Percentiles rank a stretch among this genome's conserved stretches.
phyloP scores from a whole-genome alignment of 192 early-diverging fungal genomes.

The Coemansia sp. region DNA sequence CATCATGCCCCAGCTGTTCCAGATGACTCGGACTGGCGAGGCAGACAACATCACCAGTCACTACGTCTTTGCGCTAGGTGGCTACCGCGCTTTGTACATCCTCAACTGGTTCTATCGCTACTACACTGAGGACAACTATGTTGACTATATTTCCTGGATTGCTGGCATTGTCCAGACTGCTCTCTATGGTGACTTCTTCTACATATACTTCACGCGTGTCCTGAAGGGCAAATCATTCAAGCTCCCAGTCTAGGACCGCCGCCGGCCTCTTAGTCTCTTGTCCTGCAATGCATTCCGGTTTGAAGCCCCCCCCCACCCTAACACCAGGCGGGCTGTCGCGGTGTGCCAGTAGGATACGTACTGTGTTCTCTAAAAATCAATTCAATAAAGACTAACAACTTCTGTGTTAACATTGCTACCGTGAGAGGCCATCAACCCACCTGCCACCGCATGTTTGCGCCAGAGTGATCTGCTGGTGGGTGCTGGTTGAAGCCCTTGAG shows the following conservation, averaged over 20 bases:
- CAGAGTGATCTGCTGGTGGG: neutral
- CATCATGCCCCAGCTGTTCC: slow-evolving; percentile 97
- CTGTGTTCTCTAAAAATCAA: neutral
- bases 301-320: neutral
- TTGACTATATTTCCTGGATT: slow-evolving; percentile 85
- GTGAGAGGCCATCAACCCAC: neutral
- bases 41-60: slow-evolving; percentile 99
- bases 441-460: slow-evolving; percentile 1
- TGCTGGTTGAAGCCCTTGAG: neutral
- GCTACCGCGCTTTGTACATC: slow-evolving; percentile 84
- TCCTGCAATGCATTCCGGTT: neutral
- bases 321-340: neutral
- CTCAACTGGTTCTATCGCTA: slow-evolving; percentile 97
- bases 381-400: neutral
- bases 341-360: neutral
- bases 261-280: neutral
- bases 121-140: slow-evolving; percentile 62
- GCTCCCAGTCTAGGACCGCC: slow-evolving; percentile 48
- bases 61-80: slow-evolving; percentile 96
- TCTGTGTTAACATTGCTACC: slow-evolving; percentile 1
- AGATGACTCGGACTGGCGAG: slow-evolving; percentile 94
- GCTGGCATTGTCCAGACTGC: slow-evolving; percentile 93
- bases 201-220: slow-evolving; percentile 81
- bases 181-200: slow-evolving; percentile 97
- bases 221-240: slow-evolving; percentile 53